Conservation (phyloP, 208 protist genomes). For the Acanthamoeba divionensis region DNA sequence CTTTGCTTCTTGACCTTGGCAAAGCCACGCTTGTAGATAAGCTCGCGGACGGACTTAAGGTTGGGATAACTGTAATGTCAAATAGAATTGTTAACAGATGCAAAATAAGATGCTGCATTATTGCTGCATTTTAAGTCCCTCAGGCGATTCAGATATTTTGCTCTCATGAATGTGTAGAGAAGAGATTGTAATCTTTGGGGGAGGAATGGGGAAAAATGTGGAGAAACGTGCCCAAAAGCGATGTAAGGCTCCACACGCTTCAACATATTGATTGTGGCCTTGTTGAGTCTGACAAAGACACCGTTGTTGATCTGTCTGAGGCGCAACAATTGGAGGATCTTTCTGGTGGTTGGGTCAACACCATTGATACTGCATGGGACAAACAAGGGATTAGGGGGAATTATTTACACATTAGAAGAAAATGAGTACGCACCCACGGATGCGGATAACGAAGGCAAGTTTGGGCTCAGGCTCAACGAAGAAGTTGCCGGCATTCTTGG, state of each 20-base stretch:
- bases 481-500: conserved; percentile 91
- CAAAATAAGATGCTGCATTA: background rate
- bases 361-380: conserved; percentile 91
- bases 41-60: conserved; percentile 93
- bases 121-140: background rate
- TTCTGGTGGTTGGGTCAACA: conserved; percentile 94
- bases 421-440: conserved; percentile 85
- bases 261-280: conserved; percentile 99
- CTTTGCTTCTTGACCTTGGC: conserved; percentile 96
- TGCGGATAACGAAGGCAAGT: conserved; percentile 98
- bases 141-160: too few species aligned
- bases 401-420: background rate
- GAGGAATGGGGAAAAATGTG: too few species aligned
- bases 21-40: conserved; percentile 99
- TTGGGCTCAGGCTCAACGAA: conserved; percentile 97
- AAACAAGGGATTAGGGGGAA: background rate
- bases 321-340: conserved; percentile 98
- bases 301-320: conserved; percentile 99
- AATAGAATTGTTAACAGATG: background rate
- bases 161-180: background rate
- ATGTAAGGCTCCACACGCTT: conserved; percentile 97
- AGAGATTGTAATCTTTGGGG: background rate
- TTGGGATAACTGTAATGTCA: conserved; percentile 87
- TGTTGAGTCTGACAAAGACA: conserved; percentile 98
- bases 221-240: conserved; percentile 90